phyloP scores from a whole-genome alignment of 2,329 filamentous ascomycete genomes.

The Aspergillus sp. region DNA sequence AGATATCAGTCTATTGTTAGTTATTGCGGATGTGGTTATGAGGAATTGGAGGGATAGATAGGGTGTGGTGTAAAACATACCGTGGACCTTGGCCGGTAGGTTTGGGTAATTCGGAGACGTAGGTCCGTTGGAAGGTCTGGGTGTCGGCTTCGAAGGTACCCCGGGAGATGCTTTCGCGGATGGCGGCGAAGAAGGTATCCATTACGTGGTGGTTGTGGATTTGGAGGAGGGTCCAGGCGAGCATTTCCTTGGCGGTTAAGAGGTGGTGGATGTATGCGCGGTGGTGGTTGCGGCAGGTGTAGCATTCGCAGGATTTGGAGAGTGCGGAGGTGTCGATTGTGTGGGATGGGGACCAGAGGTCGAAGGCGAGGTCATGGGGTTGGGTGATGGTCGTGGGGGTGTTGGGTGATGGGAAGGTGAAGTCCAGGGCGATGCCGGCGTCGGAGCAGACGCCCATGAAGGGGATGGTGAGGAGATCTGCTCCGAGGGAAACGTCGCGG shows the following conservation, averaged over 20 bases:
- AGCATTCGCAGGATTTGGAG: conserved; percentile 68
- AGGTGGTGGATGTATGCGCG: conserved; percentile 86
- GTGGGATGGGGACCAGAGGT: conserved; percentile 72
- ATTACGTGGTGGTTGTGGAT: conserved; percentile 83
- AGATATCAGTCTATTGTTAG: conserved; percentile 26
- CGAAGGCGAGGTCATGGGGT: conserved; percentile 63
- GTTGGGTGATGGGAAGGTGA: conserved; percentile 58
- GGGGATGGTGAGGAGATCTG: conserved; percentile 76
- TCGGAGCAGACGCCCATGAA: conserved; percentile 77
- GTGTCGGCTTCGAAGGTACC: conserved; percentile 58
- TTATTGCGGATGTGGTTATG: neutral
- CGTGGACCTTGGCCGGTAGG: conserved; percentile 77
- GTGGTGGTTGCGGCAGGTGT: conserved; percentile 81
- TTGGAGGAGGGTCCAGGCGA: conserved; percentile 90
- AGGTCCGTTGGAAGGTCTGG: conserved; percentile 63
- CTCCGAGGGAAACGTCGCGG: conserved; percentile 71
- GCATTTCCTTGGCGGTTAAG: conserved; percentile 89
- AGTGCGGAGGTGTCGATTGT: conserved; percentile 66
- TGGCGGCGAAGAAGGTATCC: conserved; percentile 68
- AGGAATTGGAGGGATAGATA: neutral
- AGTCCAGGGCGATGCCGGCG: conserved; percentile 79
- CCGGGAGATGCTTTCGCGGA: conserved; percentile 65
- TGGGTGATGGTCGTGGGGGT: conserved; percentile 26
- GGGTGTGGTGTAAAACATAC: conserved; percentile 31
- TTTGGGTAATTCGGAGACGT: conserved; percentile 70